These are phyloP conservation scores for Aleurites moluccanus DNA, from an alignment of 441 rosid species.

Conservation along the genomic window DNA sequence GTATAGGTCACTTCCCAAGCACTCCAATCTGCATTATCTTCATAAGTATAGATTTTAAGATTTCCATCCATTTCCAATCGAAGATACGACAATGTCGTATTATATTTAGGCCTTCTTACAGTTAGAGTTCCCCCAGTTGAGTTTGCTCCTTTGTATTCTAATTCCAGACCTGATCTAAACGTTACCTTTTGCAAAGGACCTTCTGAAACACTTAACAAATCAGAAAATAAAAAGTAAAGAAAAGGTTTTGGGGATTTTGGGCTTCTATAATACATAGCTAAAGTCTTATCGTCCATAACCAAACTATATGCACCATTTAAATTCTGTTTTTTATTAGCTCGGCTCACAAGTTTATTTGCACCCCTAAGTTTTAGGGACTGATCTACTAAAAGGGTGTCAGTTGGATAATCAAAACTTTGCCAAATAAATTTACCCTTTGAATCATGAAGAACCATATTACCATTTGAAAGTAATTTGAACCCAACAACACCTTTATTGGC, in stretches of 20 bases:
- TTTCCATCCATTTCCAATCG: conserved; percentile 57
- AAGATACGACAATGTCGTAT: conserved; percentile 46
- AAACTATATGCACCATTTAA: conserved; percentile 57
- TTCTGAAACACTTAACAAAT: not conserved
- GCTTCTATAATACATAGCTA: conserved; percentile 49
- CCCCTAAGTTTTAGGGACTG: conserved; percentile 47
- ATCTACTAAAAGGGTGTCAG: conserved; percentile 66
- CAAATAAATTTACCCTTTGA: conserved; percentile 48
- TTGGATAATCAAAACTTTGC: conserved; percentile 80
- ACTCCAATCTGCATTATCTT: conserved; percentile 30
- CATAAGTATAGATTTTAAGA: conserved; percentile 46
- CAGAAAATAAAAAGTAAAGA: conserved; percentile 36
- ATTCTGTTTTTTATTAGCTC: conserved; percentile 38
- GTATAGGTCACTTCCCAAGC: conserved; percentile 57
- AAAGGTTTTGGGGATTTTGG: conserved; percentile 44
- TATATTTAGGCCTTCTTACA: conserved; percentile 46
- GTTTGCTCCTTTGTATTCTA: not conserved
- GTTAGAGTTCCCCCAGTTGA: not conserved
- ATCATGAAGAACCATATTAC: conserved; percentile 67
- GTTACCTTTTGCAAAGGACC: conserved; percentile 24
- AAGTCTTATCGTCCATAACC: conserved; percentile 49
- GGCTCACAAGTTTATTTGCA: conserved; percentile 50
- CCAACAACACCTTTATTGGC: conserved; percentile 62
- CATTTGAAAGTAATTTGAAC: conserved; percentile 48
- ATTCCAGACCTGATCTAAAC: conserved; percentile 26